Percentiles rank a stretch among this genome's conserved stretches.
Conservation (phyloP, 2,329 filamentous ascomycete species). For the Coniochaeta sp. region DNA sequence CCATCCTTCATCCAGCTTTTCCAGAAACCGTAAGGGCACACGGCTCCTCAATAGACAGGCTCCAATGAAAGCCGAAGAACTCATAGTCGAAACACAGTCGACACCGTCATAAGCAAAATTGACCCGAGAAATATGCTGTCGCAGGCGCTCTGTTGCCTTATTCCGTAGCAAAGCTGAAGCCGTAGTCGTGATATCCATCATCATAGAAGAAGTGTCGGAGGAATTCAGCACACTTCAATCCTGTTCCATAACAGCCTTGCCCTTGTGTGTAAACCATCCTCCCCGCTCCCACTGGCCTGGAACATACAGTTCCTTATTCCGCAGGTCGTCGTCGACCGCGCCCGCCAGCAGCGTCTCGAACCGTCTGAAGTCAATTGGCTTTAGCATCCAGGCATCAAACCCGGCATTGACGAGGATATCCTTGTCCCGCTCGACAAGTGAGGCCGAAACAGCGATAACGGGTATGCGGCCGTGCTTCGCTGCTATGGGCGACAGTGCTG, state of each 20-base stretch:
- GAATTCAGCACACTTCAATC: background rate
- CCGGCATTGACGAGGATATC: conserved; percentile 67
- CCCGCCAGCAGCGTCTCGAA: conserved; percentile 63
- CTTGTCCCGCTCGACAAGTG: conserved; percentile 62
- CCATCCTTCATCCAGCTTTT: conserved; percentile 13
- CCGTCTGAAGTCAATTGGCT: conserved; percentile 76
- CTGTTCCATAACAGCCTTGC: background rate
- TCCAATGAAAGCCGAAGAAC: background rate
- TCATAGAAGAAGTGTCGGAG: background rate
- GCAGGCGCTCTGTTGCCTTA: background rate
- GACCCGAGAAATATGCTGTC: background rate
- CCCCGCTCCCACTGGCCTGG: conserved; percentile 76
- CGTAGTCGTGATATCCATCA: background rate
- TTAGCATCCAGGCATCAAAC: conserved; percentile 87
- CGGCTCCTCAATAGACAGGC: background rate
- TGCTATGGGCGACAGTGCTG: conserved; percentile 51
- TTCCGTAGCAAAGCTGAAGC: background rate
- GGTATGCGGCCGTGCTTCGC: conserved; percentile 60
- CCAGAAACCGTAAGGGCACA: background rate
- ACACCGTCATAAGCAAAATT: background rate
- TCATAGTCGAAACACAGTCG: background rate
- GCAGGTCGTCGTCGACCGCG: conserved; percentile 52
- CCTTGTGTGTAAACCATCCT: conserved; percentile 60
- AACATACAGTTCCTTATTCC: conserved; percentile 58
- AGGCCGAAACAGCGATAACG: conserved; percentile 83